Evolutionary conservation across 148 eudicot genomes (phyloP).

Genomic region (Talinum fruticosum): DNA sequence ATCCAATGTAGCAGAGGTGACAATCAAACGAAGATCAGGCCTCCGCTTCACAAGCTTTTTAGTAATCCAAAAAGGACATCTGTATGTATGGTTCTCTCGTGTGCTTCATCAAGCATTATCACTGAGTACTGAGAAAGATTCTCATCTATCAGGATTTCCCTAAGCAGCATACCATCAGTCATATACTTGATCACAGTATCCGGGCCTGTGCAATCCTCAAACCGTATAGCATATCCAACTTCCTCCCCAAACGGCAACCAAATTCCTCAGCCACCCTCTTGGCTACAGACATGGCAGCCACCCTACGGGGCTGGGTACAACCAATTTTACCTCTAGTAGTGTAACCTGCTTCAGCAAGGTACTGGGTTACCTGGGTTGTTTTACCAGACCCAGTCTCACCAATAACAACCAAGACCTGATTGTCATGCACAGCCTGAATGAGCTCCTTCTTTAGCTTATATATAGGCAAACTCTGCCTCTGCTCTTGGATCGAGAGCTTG

Average conservation of each 20-base stretch:
- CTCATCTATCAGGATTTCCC: conserved; percentile 76
- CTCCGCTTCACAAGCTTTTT: conserved; percentile 67
- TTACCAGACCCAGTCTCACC: conserved; percentile 98
- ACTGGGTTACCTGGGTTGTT: conserved; percentile 95
- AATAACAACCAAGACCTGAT: conserved; percentile 89
- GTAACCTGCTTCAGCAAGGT: conserved; percentile 93
- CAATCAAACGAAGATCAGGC: conserved; percentile 82
- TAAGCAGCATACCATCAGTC: conserved; percentile 98
- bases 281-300: conserved; percentile 97
- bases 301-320: conserved; percentile 97
- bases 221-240: conserved; percentile 94
- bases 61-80: conserved; percentile 88
- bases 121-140: conserved; percentile 79
- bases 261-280: conserved; percentile 96
- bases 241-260: conserved; percentile 97
- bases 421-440: conserved; percentile 74
- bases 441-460: conserved; percentile 81
- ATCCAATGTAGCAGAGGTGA: conserved; percentile 91
- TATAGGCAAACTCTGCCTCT: conserved; percentile 89
- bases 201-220: conserved; percentile 93
- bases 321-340: conserved; percentile 88
- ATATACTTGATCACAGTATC: conserved; percentile 93
- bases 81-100: conserved; percentile 90
- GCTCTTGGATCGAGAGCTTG: conserved; percentile 84
- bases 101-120: conserved; percentile 98